Evolutionary conservation across 768 basidiomycete species (phyloP).

Genomic region (Asterophora parasitica): DNA sequence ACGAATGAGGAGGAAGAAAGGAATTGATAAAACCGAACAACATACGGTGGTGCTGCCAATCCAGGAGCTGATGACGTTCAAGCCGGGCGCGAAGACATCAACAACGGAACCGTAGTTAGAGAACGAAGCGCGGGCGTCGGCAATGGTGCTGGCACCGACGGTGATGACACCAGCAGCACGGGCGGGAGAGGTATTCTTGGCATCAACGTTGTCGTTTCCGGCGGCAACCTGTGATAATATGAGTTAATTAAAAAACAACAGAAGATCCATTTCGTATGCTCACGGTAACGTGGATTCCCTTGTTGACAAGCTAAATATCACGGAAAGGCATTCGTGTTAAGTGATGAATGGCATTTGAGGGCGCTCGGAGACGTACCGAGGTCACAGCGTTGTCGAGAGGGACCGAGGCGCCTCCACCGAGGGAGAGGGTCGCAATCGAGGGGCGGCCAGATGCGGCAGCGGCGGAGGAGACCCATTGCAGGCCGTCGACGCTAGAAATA

Average conservation of each 20-base stretch:
- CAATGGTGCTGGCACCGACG: constrained; percentile 18
- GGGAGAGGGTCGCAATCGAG: constrained; percentile 2
- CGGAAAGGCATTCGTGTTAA: not conserved
- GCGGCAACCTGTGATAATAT: constrained; percentile 1
- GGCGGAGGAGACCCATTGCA: not conserved
- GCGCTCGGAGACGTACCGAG: not conserved
- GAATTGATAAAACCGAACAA: not conserved
- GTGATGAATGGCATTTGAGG: not conserved
- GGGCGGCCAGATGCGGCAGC: not conserved
- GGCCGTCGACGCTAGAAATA: not conserved
- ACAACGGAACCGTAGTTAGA: constrained; percentile 31
- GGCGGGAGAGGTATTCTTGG: not conserved
- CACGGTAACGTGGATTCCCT: constrained; percentile 27
- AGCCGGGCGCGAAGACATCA: constrained; percentile 31
- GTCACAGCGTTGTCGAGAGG: constrained; percentile 1
- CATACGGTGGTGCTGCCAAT: constrained; percentile 14
- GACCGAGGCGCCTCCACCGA: not conserved
- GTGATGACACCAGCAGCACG: constrained; percentile 1
- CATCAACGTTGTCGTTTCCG: constrained; percentile 3
- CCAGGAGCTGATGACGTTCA: constrained; percentile 21
- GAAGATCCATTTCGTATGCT: not conserved
- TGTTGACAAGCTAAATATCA: constrained; percentile 20
- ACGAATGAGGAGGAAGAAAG: not conserved
- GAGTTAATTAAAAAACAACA: not conserved
- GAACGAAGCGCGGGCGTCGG: constrained; percentile 24